Conservation (phyloP, 2,329 filamentous ascomycete species). For the Sporothrix curviconia region DNA sequence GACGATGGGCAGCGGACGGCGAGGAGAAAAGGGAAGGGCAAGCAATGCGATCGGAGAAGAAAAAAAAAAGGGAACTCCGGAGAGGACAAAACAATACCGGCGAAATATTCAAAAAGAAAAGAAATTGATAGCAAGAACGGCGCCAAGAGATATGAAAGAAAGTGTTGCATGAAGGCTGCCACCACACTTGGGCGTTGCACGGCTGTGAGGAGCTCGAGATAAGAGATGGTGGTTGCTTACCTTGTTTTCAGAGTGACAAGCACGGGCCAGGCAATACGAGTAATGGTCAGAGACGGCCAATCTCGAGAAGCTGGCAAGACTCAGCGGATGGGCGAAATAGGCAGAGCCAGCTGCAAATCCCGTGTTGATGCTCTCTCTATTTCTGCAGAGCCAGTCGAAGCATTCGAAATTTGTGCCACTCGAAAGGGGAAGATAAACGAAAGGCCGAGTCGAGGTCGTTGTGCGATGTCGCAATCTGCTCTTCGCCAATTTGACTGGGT, state of each 20-base stretch:
- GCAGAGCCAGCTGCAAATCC: too few relatives aligned
- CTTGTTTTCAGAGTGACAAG: neutral
- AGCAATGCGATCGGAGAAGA: neutral
- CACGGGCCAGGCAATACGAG: neutral
- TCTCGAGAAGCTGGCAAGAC: too few relatives aligned
- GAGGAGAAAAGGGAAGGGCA: neutral
- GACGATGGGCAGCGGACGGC: neutral
- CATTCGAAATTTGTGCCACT: neutral
- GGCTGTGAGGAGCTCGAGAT: conserved; percentile 1
- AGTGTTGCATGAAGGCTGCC: neutral
- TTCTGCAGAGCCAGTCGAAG: neutral
- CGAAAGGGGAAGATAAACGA: neutral
- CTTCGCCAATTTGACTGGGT: neutral
- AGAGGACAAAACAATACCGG: neutral
- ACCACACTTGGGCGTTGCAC: neutral
- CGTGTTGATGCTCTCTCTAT: neutral
- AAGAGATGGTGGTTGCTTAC: conserved; percentile 2
- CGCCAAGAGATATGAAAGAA: conserved; percentile 4
- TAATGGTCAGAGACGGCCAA: too few relatives aligned
- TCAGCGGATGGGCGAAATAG: too few relatives aligned
- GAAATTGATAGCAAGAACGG: neutral
- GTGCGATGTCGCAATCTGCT: conserved; percentile 7
- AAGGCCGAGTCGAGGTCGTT: neutral
- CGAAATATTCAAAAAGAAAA: neutral
- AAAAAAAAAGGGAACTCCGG: neutral